Conservation (phyloP, 495 filamentous ascomycete species). For the Penicillium herquei region DNA sequence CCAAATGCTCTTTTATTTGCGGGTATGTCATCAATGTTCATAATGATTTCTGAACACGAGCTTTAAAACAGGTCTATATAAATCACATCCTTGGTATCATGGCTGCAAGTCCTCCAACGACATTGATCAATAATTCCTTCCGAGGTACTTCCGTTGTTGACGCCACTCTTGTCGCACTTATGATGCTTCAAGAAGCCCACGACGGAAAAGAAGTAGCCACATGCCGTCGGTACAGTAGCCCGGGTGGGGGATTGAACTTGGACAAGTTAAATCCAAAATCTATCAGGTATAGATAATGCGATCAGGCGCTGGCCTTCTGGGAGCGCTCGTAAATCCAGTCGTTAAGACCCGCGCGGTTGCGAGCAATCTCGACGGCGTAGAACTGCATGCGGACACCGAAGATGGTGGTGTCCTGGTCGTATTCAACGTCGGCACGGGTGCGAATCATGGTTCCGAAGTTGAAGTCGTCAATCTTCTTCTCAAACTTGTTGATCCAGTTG, state of each 20-base stretch:
- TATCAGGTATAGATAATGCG: not conserved
- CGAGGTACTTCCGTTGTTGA: not conserved
- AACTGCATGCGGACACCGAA: slow-evolving; percentile 94
- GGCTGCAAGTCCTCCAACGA: too few species aligned
- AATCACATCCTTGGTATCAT: too few species aligned
- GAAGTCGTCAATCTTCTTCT: slow-evolving; percentile 90
- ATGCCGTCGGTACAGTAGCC: slow-evolving; percentile 23
- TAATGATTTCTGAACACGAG: not conserved
- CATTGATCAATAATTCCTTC: too few species aligned
- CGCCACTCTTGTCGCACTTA: not conserved
- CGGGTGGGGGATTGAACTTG: slow-evolving; percentile 14
- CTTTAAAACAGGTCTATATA: too few species aligned
- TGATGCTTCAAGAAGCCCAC: not conserved
- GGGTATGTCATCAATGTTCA: slow-evolving; percentile 20
- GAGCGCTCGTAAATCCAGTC: slow-evolving; percentile 92
- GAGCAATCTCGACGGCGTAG: slow-evolving; percentile 93
- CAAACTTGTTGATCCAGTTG: slow-evolving; percentile 89
- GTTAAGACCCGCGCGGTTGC: slow-evolving; percentile 85
- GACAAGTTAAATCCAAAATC: not conserved
- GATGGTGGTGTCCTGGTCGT: slow-evolving; percentile 85
- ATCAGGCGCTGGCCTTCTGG: slow-evolving; percentile 43
- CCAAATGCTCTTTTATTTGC: slow-evolving; percentile 16
- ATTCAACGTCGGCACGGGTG: slow-evolving; percentile 73
- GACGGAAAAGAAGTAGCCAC: slow-evolving; percentile 2
- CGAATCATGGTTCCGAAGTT: slow-evolving; percentile 96